Conservation (phyloP, 371 early-diverging fungal genomes). For the Zychaea mexicana region DNA sequence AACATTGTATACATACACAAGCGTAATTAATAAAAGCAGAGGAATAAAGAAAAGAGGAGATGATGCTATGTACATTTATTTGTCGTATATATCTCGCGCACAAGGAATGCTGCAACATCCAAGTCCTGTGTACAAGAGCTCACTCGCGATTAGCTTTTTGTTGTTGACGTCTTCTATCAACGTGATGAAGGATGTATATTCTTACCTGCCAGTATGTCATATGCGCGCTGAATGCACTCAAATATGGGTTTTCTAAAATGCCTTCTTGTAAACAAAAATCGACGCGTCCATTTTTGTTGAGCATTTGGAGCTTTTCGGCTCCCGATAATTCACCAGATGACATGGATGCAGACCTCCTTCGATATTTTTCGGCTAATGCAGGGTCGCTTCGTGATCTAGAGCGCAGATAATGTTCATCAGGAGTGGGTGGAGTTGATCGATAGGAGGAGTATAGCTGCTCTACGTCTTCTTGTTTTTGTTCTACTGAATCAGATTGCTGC, state of each 20-base stretch:
- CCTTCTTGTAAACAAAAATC: constrained; percentile 81
- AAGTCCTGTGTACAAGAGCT: constrained; percentile 42
- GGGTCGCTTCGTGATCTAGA: constrained; percentile 34
- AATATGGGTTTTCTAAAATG: constrained; percentile 75
- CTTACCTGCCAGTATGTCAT: constrained; percentile 71
- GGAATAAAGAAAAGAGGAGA: neutral
- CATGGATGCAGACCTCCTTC: constrained; percentile 1
- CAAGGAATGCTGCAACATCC: constrained; percentile 60
- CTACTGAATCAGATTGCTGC: neutral
- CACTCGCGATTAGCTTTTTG: neutral
- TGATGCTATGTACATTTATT: neutral
- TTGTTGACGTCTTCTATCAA: neutral
- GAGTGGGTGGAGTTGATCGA: constrained; percentile 5
- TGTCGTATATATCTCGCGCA: constrained; percentile 44
- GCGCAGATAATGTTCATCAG: constrained; percentile 7
- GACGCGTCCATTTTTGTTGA: constrained; percentile 71
- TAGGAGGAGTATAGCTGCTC: too few relatives aligned
- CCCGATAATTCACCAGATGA: constrained; percentile 18
- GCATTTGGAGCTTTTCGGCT: constrained; percentile 39
- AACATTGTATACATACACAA: neutral
- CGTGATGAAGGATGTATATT: too few relatives aligned
- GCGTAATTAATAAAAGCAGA: neutral
- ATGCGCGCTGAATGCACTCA: constrained; percentile 74
- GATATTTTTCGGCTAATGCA: constrained; percentile 6
- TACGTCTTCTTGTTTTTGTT: too few relatives aligned